These are phyloP conservation scores for Musa beccarii DNA, from an alignment of 176 grass and related monocot species.

Conservation along the genomic window DNA sequence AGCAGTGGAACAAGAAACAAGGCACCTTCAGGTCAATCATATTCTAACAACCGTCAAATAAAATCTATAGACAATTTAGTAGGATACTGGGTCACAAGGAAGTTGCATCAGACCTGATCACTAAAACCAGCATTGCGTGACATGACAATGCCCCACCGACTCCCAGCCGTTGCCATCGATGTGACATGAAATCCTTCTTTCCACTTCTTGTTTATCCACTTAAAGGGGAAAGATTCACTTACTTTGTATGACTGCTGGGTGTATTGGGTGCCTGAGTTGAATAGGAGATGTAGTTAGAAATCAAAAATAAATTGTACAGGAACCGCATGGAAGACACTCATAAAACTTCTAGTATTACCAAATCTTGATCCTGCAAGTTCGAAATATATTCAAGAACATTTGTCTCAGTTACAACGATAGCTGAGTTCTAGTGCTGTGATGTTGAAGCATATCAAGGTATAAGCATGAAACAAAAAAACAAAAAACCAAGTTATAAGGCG, in stretches of 20 bases:
- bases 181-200: constrained; percentile 20
- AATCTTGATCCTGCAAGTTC: no score
- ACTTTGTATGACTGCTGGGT: constrained; percentile 20
- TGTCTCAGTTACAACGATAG: no score
- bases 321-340: not conserved
- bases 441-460: not conserved
- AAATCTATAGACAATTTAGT: not conserved
- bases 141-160: constrained; percentile 16
- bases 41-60: not conserved
- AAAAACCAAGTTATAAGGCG: not conserved
- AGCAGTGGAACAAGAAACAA: not conserved
- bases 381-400: no score
- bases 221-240: constrained; percentile 11
- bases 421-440: no score
- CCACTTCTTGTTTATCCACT: constrained; percentile 21
- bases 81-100: not conserved
- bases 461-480: not conserved
- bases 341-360: no score
- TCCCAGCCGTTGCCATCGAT: constrained; percentile 13
- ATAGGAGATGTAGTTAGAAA: not conserved
- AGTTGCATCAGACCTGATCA: not conserved
- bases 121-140: constrained; percentile 18
- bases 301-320: not conserved
- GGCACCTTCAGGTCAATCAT: not conserved
- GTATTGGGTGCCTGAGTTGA: constrained; percentile 11